A percentile compares a stretch with the other conserved stretches of the same genome.
Conservation (phyloP, 129 eudicot genomes). For the Chrysanthemum makinoi region DNA sequence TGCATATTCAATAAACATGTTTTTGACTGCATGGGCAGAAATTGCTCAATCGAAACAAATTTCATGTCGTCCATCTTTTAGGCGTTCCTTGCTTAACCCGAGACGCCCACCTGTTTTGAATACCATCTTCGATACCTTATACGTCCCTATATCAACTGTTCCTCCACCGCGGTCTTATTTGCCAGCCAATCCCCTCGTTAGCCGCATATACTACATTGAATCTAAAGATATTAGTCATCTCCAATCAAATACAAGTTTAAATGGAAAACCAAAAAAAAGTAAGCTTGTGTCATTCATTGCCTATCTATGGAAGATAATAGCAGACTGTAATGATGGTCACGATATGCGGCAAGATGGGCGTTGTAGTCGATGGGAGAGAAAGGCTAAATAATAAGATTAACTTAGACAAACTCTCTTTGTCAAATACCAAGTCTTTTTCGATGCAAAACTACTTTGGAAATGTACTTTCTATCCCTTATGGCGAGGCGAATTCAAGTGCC, state of each 20-base stretch:
- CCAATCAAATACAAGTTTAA: slow-evolving; percentile 31
- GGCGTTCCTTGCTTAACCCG: slow-evolving; percentile 55
- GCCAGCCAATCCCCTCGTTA: slow-evolving; percentile 30
- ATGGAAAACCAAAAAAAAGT: slow-evolving; percentile 28
- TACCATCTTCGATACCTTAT: slow-evolving; percentile 32
- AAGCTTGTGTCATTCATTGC: slow-evolving; percentile 49
- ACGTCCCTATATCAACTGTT: slow-evolving; percentile 34
- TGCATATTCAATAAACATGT: slow-evolving; percentile 60
- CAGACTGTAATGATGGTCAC: slow-evolving; percentile 22
- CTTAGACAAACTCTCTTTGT: slow-evolving; percentile 21
- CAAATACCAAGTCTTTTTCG: slow-evolving; percentile 23
- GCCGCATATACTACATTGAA: slow-evolving; percentile 43
- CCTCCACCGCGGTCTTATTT: slow-evolving; percentile 29
- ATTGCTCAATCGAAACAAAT: slow-evolving; percentile 30
- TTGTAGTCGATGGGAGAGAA: slow-evolving; percentile 59
- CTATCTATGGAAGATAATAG: slow-evolving; percentile 50
- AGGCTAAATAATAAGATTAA: slow-evolving; percentile 25
- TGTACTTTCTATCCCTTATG: slow-evolving; percentile 53
- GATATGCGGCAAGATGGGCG: slow-evolving; percentile 45
- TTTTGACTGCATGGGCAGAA: slow-evolving; percentile 60
- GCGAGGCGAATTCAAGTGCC: slow-evolving; percentile 27
- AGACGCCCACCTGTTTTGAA: slow-evolving; percentile 42
- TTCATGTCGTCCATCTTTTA: slow-evolving; percentile 39
- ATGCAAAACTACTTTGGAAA: slow-evolving; percentile 60
- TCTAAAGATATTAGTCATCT: slow-evolving; percentile 36